phyloP scores from a whole-genome alignment of 2,329 filamentous ascomycete genomes.

The Biscogniauxia sp. region DNA sequence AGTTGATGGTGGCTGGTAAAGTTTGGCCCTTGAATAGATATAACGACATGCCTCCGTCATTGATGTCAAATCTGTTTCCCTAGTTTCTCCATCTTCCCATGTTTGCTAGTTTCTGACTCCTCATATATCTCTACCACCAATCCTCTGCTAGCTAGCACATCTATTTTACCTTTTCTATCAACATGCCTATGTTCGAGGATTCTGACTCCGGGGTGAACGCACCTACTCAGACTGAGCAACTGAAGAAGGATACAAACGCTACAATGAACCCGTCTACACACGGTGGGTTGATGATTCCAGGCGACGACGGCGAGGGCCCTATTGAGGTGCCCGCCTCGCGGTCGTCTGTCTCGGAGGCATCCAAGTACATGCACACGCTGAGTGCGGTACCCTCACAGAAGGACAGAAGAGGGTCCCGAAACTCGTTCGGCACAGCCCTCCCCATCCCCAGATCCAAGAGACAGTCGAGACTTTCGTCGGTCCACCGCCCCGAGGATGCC shows the following conservation, averaged over 20 bases:
- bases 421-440: slow-evolving; percentile 71
- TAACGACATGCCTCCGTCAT: slow-evolving; percentile 18
- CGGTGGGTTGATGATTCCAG: slow-evolving; percentile 39
- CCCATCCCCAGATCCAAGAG: slow-evolving; percentile 71
- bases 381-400: slow-evolving; percentile 65
- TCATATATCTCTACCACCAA: neutral
- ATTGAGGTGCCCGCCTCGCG: slow-evolving; percentile 70
- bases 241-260: slow-evolving; percentile 22
- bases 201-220: slow-evolving; percentile 48
- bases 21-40: slow-evolving; percentile 13
- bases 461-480: slow-evolving; percentile 64
- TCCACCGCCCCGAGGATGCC: slow-evolving; percentile 43
- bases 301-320: slow-evolving; percentile 45
- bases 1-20: neutral
- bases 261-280: slow-evolving; percentile 30
- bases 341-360: slow-evolving; percentile 65
- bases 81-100: slow-evolving; percentile 3
- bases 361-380: slow-evolving; percentile 71
- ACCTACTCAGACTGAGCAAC: slow-evolving; percentile 19
- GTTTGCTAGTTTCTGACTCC: slow-evolving; percentile 8
- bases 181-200: slow-evolving; percentile 61
- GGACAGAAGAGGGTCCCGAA: slow-evolving; percentile 66
- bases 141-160: neutral
- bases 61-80: neutral
- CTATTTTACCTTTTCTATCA: slow-evolving; percentile 30